phyloP scores from a whole-genome alignment of 768 basidiomycete genomes.

The Galerina marginata region DNA sequence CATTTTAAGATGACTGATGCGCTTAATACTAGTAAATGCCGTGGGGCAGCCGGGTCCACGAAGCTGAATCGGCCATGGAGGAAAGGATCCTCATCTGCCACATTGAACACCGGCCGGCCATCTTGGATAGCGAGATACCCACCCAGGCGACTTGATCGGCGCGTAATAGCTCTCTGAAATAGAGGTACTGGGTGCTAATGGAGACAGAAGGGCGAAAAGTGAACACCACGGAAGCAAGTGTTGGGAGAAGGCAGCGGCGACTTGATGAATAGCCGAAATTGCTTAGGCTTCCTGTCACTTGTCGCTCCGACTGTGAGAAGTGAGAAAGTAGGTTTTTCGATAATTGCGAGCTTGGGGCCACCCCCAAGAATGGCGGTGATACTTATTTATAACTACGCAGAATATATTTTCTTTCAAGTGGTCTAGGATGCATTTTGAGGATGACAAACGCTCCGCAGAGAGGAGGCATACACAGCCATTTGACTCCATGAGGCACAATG shows the following conservation, averaged over 20 bases:
- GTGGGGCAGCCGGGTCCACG: not conserved
- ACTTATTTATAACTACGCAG: not conserved
- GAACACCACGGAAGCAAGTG: not conserved
- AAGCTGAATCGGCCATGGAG: not conserved
- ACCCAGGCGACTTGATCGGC: constrained; percentile 30
- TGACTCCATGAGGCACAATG: not conserved
- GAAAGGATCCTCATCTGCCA: constrained; percentile 10
- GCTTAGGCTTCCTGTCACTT: constrained; percentile 6
- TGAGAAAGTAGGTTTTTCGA: not conserved
- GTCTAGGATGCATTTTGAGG: not conserved
- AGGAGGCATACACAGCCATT: not conserved
- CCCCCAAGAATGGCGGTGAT: not conserved
- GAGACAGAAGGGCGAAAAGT: constrained; percentile 3
- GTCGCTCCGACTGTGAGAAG: not conserved
- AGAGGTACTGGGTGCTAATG: constrained; percentile 1
- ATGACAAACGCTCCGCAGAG: not conserved
- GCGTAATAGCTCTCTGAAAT: constrained; percentile 1
- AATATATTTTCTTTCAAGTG: not conserved
- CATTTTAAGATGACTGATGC: not conserved
- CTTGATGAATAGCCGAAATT: constrained; percentile 12
- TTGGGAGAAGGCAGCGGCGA: constrained; percentile 9
- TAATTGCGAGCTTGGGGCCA: not conserved
- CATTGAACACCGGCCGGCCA: constrained; percentile 22
- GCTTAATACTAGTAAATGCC: not conserved
- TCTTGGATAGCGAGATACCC: constrained; percentile 3